A percentile compares a stretch with the other conserved stretches of the same genome.
Conservation (phyloP, 257 asterid species). For the Solanum virginianum region DNA sequence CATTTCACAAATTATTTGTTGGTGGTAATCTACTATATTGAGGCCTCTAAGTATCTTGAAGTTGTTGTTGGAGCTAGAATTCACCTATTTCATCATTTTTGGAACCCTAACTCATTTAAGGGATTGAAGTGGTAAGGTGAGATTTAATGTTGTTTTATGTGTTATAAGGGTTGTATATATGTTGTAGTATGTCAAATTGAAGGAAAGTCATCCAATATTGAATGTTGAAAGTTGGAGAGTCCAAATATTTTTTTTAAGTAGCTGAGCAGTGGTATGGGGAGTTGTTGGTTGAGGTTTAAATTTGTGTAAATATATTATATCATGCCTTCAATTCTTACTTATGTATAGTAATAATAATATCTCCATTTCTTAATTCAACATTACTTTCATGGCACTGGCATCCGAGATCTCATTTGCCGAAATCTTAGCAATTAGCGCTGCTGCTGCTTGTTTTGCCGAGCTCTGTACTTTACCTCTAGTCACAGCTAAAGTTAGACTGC, state of each 20-base stretch:
- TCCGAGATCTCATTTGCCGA: conserved; percentile 66
- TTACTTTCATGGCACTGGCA: conserved; percentile 51
- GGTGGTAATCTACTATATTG: too few species aligned
- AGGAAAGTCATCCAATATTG: too few species aligned
- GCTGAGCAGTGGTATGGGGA: neutral
- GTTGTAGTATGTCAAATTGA: too few species aligned
- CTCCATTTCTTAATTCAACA: neutral
- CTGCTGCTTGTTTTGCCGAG: conserved; percentile 92
- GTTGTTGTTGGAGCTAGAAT: too few species aligned
- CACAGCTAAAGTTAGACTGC: conserved; percentile 87
- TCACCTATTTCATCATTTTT: too few species aligned
- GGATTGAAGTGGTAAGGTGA: too few species aligned
- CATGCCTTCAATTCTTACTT: neutral
- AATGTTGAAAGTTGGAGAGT: neutral
- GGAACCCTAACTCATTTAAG: too few species aligned
- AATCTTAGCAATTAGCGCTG: conserved; percentile 64
- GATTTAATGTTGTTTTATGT: too few species aligned
- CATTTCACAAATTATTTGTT: too few species aligned
- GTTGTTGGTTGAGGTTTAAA: neutral
- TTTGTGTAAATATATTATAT: neutral
- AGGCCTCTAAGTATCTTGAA: too few species aligned
- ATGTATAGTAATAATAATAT: neutral
- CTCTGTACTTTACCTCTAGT: conserved; percentile 81
- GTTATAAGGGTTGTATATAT: too few species aligned
- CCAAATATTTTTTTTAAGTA: neutral